Base-by-base conservation (phyloP, 2,329 filamentous ascomycete species). In the Colletotrichum chlorophyti region DNA sequence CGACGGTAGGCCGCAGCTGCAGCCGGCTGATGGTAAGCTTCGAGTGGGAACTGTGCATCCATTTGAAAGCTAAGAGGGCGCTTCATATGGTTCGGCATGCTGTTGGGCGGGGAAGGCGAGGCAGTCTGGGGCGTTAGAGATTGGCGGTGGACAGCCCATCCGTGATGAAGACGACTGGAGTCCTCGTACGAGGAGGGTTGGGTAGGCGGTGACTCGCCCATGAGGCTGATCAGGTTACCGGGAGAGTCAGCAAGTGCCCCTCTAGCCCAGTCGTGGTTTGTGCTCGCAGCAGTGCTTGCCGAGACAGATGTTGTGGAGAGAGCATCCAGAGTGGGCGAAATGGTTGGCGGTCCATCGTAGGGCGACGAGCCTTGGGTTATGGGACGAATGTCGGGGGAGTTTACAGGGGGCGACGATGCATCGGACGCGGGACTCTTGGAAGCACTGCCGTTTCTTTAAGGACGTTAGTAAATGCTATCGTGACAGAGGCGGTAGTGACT, bases 131-230 rank as follows among this genome's bases (percentile, higher is more conserved):
- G 73, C 31, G 73, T 76, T 68, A 76, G 73, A 58, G 74, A 76
- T 11, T 76, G 73, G 23, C 79, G 72, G 58, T 83, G 72, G 60
- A 68, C 81, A 64, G 76, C 76, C 77, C 74, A 80, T 66, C 76
- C 72, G 32, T 79, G 77, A 35, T 76, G 72, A 42, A 77, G 66
- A 31, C 75, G 76, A 49, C 74, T 65, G 6, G 75, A 69, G 60
- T 82, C 79, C 64, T 82, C 79, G 62, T 81, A 82, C 2, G 79
- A 82, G 17, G 79, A 82, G 14, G 79, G 79, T 42, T 79, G 79
- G 15, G 79, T 83, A 3, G 81, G 80, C 43, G 81, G 80, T 19
- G 80, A 83, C 62, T 83, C 81, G 51, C 79, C 79, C 68, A 75
- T 74, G 57, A 83, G 67, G 66, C 74, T 81, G 62, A 82, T 81